Evolutionary conservation across 257 asterid genomes (phyloP).

Genomic region (Perilla frutescens): DNA sequence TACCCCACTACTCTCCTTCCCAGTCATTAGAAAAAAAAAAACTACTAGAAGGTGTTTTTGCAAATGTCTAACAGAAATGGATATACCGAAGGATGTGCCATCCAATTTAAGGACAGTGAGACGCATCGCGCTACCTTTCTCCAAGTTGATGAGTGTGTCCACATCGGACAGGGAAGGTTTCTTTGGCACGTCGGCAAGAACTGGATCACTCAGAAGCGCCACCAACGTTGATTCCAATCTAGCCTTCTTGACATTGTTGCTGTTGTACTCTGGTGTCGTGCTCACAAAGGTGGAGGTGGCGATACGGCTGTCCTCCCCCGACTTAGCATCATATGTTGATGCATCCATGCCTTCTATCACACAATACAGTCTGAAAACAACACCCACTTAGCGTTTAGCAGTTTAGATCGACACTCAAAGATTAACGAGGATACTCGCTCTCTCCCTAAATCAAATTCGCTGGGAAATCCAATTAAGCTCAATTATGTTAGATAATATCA

Average conservation of each 20-base stretch:
- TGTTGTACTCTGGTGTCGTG: constrained; percentile 59
- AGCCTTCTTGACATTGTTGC: constrained; percentile 65
- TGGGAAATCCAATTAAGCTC: no score
- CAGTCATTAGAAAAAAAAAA: not conserved
- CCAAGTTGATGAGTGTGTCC: constrained; percentile 86
- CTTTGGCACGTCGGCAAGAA: constrained; percentile 82
- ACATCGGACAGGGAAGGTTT: constrained; percentile 77
- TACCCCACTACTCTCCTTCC: no score
- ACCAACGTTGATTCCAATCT: constrained; percentile 66
- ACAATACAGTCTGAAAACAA: not conserved
- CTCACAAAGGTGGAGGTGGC: constrained; percentile 26
- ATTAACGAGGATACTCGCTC: not conserved
- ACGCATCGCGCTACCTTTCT: constrained; percentile 98
- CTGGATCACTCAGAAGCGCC: constrained; percentile 82
- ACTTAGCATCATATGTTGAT: constrained; percentile 35
- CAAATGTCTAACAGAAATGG: constrained; percentile 45
- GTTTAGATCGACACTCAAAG: no score
- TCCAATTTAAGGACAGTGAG: constrained; percentile 75
- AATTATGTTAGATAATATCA: no score
- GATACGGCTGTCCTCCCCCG: constrained; percentile 41
- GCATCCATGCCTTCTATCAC: constrained; percentile 43
- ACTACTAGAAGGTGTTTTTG: constrained; percentile 39
- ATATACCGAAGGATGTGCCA: constrained; percentile 61
- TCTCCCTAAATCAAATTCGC: no score
- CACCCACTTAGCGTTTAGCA: no score